Evolutionary conservation across 73 alveolate species (phyloP), one percentile per base, ranked within the genome.

Genomic region (Paramecium caudatum): DNA sequence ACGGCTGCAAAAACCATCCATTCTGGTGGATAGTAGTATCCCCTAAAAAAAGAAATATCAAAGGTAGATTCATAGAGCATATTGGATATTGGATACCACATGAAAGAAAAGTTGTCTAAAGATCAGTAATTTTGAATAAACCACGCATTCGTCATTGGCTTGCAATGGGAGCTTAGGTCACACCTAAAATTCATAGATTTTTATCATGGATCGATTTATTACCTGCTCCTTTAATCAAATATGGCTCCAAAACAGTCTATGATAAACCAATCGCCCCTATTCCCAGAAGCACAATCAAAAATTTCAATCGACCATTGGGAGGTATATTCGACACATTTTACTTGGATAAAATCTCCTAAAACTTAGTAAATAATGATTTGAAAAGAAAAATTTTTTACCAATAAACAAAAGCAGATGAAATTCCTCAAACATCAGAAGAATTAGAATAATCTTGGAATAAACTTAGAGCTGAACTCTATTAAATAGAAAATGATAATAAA

Each of bases 31-130:
- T 92, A 16, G 91, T 93, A n/a, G 97, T 70, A 30, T 65, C 84
- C 15, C 90, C 91, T 4, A 46, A 27, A 4, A 65, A 78, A 15
- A 88, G 78, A 78, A 91, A 91, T 47, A 47, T 87, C 7, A 84
- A 70, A 34, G 97, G 97, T 17, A 55, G 93, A 47, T 91, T 83
- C 45, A 32, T 93, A 1, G 97, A 93, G 85, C 85, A 82, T 55
- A 33, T 93, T 17, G 97, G 97, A 45, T 91, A 70, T 50, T 91
- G 95, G 97, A 50, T 92, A 13, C 97, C 97, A 3, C 80, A 93
- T 43, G 80, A 48, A 50, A 85, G 92, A 13, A 91, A 93, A 82
- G 81, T 93, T 33, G 93, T 82, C 17, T 82, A 94, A 43, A 74
- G 97, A 69, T 85, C 95, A 9, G 91, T 94, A n/a, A 91, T 92